Evolutionary conservation across 345 rosid genomes (phyloP).

Genomic region (Microthlaspi erraticum): DNA sequence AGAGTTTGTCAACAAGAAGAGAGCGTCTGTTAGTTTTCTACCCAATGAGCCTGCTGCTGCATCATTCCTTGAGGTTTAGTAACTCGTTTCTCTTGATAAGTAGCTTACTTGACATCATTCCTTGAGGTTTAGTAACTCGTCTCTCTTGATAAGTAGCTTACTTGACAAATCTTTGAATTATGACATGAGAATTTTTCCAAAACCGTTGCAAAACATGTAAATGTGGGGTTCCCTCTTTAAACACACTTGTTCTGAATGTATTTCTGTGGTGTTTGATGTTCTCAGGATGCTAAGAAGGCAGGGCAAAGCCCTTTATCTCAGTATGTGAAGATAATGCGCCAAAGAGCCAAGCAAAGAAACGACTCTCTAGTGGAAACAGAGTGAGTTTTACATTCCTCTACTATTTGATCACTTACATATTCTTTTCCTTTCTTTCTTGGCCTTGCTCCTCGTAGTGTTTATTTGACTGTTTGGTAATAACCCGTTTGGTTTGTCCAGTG

Average conservation of each 20-base stretch:
- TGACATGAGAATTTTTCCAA: background rate
- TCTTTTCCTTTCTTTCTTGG: background rate
- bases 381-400: constrained; percentile 45
- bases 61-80: constrained; percentile 66
- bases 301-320: constrained; percentile 74
- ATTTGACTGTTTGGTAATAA: constrained; percentile 9
- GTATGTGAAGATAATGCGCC: constrained; percentile 55
- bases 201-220: constrained; percentile 1
- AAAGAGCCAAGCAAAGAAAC: constrained; percentile 72
- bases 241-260: constrained; percentile 11
- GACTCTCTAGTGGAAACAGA: constrained; percentile 83
- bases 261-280: constrained; percentile 6
- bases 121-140: constrained; percentile 57
- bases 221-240: background rate
- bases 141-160: background rate
- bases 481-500: constrained; percentile 53
- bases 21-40: constrained; percentile 58
- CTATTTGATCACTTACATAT: background rate
- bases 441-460: background rate
- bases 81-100: background rate
- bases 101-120: constrained; percentile 41
- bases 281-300: constrained; percentile 67
- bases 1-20: constrained; percentile 64
- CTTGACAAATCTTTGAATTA: background rate
- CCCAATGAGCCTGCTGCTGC: constrained; percentile 77